Percentiles rank a stretch among this genome's conserved stretches.
phyloP scores from a whole-genome alignment of 2,329 filamentous ascomycete genomes.

The Alternaria novae-zelandiae region DNA sequence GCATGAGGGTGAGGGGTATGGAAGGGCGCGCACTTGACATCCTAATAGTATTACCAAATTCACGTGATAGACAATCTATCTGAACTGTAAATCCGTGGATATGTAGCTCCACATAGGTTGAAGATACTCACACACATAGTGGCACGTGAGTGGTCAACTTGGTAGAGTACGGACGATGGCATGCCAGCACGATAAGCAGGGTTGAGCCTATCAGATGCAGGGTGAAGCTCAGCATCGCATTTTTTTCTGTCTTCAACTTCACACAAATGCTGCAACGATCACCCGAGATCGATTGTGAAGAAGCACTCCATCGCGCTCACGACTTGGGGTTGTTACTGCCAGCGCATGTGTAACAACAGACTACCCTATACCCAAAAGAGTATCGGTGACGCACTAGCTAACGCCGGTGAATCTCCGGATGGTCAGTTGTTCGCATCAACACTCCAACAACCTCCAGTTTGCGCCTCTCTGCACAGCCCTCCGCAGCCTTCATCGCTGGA shows the following conservation, averaged over 20 bases:
- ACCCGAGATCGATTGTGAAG: background rate
- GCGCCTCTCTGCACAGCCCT: constrained; percentile 25
- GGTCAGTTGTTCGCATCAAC: constrained; percentile 26
- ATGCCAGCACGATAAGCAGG: background rate
- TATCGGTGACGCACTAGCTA: constrained; percentile 31
- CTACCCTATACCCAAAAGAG: constrained; percentile 17
- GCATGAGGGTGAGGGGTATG: background rate
- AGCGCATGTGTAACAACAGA: background rate
- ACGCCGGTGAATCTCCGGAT: constrained; percentile 27
- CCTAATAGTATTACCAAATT: background rate
- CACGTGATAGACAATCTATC: background rate
- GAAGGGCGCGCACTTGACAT: background rate
- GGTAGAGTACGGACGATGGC: background rate
- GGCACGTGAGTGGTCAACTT: background rate
- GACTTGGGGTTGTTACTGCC: background rate
- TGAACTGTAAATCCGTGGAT: background rate
- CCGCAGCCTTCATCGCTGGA: constrained; percentile 28
- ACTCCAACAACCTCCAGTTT: constrained; percentile 27
- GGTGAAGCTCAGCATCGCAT: background rate
- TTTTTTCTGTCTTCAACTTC: background rate
- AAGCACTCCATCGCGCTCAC: background rate
- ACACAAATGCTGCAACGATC: background rate
- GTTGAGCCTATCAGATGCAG: background rate
- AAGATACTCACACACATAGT: background rate
- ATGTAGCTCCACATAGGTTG: background rate